These are phyloP conservation scores for Tephrocybe rancida DNA, from an alignment of 768 basidiomycete genomes.

Conservation along the genomic window DNA sequence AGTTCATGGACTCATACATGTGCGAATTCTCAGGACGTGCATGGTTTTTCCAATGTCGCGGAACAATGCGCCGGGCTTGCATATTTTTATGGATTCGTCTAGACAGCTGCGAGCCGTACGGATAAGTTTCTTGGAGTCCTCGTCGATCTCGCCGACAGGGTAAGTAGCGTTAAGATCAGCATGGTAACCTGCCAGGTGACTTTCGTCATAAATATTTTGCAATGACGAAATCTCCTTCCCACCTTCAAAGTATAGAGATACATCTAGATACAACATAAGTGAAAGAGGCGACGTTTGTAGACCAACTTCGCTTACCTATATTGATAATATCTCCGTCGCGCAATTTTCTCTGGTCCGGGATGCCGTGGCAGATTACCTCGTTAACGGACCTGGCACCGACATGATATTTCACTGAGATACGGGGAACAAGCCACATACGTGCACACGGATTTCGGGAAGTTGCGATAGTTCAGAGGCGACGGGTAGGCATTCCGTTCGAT, in stretches of 20 bases:
- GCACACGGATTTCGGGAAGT: conserved; percentile 96
- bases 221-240: conserved; percentile 12
- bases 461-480: conserved; percentile 88
- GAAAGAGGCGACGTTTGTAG: background rate
- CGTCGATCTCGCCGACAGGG: conserved; percentile 84
- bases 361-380: conserved; percentile 97
- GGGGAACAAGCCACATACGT: conserved; percentile 58
- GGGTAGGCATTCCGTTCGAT: conserved; percentile 94
- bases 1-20: background rate
- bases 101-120: conserved; percentile 79
- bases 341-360: conserved; percentile 83
- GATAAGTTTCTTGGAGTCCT: conserved; percentile 82
- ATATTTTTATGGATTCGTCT: conserved; percentile 88
- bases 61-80: conserved; percentile 92
- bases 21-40: conserved; percentile 44
- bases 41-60: conserved; percentile 87
- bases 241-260: conserved; percentile 82
- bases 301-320: conserved; percentile 56
- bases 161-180: conserved; percentile 93
- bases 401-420: background rate
- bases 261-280: conserved; percentile 48
- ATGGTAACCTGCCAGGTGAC: conserved; percentile 68
- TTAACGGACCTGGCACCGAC: conserved; percentile 71
- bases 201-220: background rate
- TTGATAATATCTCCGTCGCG: conserved; percentile 96